Evolutionary conservation across 257 asterid genomes (phyloP).

Genomic region (Eustoma russellianum): DNA sequence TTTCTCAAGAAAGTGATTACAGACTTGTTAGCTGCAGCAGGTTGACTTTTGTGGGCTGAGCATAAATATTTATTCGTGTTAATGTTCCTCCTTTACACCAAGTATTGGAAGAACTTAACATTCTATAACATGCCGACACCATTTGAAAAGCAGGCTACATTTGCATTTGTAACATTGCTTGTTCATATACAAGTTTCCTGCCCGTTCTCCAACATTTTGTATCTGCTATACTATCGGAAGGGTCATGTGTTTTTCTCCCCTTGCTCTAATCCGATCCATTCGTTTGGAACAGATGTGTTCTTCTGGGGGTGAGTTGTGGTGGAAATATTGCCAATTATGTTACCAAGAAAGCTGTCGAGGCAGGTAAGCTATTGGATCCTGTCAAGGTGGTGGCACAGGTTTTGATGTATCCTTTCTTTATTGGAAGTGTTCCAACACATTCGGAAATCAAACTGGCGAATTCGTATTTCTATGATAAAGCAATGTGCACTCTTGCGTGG

Average conservation of each 20-base stretch:
- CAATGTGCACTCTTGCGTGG: constrained; percentile 81
- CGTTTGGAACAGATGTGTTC: constrained; percentile 61
- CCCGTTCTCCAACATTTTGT: neutral
- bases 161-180: neutral
- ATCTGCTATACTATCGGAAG: no score
- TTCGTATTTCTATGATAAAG: constrained; percentile 87
- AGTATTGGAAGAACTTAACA: no score
- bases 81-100: no score
- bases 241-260: no score
- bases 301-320: constrained; percentile 95
- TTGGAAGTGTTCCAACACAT: constrained; percentile 73
- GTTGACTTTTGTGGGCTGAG: no score
- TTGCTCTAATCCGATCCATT: neutral
- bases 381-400: constrained; percentile 94
- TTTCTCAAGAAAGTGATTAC: no score
- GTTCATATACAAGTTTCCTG: neutral
- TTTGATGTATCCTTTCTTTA: constrained; percentile 89
- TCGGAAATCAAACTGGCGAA: constrained; percentile 79
- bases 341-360: constrained; percentile 74
- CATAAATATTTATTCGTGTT: no score
- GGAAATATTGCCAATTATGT: constrained; percentile 80
- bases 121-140: neutral
- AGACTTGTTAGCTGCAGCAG: no score
- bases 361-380: constrained; percentile 71
- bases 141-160: neutral